Evolutionary conservation across 345 rosid species (phyloP).

Genomic region (Populus tremula): DNA sequence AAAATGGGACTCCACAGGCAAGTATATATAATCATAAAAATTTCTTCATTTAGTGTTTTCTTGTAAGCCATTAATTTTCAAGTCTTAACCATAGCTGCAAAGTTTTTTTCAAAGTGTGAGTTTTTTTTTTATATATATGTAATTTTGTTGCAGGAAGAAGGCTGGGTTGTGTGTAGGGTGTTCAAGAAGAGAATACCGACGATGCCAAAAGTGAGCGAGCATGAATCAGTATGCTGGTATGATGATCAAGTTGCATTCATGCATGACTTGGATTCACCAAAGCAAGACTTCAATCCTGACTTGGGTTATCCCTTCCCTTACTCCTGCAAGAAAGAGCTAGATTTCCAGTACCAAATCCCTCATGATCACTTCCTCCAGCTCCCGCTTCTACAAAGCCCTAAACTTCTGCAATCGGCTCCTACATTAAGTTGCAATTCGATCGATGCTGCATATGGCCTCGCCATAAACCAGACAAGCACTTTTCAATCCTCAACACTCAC

Average conservation of each 20-base stretch:
- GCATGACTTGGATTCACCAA: constrained; percentile 63
- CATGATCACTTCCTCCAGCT: constrained; percentile 64
- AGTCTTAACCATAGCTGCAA: background rate
- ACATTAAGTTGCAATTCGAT: constrained; percentile 43
- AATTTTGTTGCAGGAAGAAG: constrained; percentile 53
- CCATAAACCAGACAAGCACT: constrained; percentile 40
- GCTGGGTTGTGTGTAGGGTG: constrained; percentile 96
- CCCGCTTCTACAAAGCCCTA: constrained; percentile 77
- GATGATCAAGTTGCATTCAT: constrained; percentile 74
- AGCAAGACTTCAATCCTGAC: constrained; percentile 45
- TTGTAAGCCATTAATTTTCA: background rate
- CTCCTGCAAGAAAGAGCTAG: constrained; percentile 77
- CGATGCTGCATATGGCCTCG: constrained; percentile 32
- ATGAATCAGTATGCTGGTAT: constrained; percentile 68
- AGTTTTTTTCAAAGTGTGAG: background rate
- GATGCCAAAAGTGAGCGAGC: constrained; percentile 46
- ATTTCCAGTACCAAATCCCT: constrained; percentile 47
- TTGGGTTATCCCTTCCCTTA: constrained; percentile 43
- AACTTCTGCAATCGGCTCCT: constrained; percentile 45
- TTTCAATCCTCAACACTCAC: constrained; percentile 32
- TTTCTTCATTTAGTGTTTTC: background rate
- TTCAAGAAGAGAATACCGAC: constrained; percentile 79
- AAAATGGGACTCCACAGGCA: constrained; percentile 84
- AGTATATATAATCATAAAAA: constrained; percentile 11
- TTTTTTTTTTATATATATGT: background rate